Percentiles rank a stretch among this genome's conserved stretches.
These are phyloP conservation scores for Solanum hybrid DNA, from an alignment of 305 asterid genomes.

Conservation along the genomic window DNA sequence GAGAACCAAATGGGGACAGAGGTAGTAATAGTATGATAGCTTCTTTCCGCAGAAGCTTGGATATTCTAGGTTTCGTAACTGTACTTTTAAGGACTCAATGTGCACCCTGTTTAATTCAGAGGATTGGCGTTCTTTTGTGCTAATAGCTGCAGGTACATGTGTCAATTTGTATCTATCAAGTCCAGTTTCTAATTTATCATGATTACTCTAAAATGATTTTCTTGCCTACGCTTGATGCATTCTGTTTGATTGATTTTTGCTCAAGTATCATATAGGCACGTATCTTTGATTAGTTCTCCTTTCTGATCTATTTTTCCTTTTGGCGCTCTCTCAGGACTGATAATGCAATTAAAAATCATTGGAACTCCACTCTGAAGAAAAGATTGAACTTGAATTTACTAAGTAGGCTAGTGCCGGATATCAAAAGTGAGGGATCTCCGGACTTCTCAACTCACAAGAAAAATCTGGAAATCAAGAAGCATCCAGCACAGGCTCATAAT, in stretches of 20 bases:
- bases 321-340: slow-evolving; percentile 45
- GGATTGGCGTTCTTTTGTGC: neutral
- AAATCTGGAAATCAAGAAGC: slow-evolving; percentile 16
- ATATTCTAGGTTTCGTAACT: neutral
- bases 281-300: neutral
- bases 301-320: slow-evolving; percentile 6
- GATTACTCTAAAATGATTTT: neutral
- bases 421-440: slow-evolving; percentile 15
- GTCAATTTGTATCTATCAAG: neutral
- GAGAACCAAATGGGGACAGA: neutral
- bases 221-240: neutral
- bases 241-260: neutral
- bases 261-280: neutral
- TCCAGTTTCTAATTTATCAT: neutral
- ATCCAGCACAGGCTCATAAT: slow-evolving; percentile 10
- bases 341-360: slow-evolving; percentile 75
- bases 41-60: neutral
- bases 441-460: slow-evolving; percentile 17
- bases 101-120: neutral
- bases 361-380: slow-evolving; percentile 64
- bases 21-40: neutral
- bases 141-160: neutral
- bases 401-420: slow-evolving; percentile 17
- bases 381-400: slow-evolving; percentile 40
- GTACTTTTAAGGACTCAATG: neutral